phyloP scores from a whole-genome alignment of 1,284 basidiomycete species.

The Apiotrichum veenhuisii region DNA sequence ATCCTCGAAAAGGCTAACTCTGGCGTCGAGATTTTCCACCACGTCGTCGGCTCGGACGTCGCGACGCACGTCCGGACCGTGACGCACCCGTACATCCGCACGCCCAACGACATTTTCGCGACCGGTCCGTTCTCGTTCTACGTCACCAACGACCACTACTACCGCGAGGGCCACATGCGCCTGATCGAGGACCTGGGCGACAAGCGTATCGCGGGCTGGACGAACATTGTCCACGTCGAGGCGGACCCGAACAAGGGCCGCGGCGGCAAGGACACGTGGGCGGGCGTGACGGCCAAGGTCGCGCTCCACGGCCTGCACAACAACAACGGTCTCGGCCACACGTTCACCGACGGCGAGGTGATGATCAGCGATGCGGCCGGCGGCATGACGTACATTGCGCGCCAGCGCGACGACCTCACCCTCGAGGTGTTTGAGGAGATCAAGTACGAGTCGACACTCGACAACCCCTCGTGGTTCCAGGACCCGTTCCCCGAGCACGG shows the following conservation, averaged over 20 bases:
- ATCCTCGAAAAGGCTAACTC: constrained; percentile 17
- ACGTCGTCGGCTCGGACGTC: constrained; percentile 13
- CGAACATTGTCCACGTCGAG: constrained; percentile 19
- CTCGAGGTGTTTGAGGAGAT: constrained; percentile 10
- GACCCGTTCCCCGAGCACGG: constrained; percentile 24
- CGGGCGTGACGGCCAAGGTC: constrained; percentile 16
- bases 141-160: constrained; percentile 37
- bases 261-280: constrained; percentile 1
- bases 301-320: constrained; percentile 29
- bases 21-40: constrained; percentile 35
- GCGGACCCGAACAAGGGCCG: constrained; percentile 4
- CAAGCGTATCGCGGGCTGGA: constrained; percentile 15
- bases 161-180: constrained; percentile 27
- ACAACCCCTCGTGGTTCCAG: constrained; percentile 33
- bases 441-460: constrained; percentile 20
- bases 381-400: constrained; percentile 17
- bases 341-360: constrained; percentile 17
- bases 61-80: constrained; percentile 26
- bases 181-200: constrained; percentile 25
- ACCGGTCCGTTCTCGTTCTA: constrained; percentile 23
- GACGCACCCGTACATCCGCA: constrained; percentile 24
- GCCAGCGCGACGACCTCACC: constrained; percentile 1
- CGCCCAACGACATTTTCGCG: constrained; percentile 34
- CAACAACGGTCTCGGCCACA: constrained; percentile 35
- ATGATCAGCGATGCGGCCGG: constrained; percentile 27